Percentiles rank a stretch among this genome's conserved stretches.
Conservation (phyloP, 345 rosid genomes). For the Raphanus raphanistrum region DNA sequence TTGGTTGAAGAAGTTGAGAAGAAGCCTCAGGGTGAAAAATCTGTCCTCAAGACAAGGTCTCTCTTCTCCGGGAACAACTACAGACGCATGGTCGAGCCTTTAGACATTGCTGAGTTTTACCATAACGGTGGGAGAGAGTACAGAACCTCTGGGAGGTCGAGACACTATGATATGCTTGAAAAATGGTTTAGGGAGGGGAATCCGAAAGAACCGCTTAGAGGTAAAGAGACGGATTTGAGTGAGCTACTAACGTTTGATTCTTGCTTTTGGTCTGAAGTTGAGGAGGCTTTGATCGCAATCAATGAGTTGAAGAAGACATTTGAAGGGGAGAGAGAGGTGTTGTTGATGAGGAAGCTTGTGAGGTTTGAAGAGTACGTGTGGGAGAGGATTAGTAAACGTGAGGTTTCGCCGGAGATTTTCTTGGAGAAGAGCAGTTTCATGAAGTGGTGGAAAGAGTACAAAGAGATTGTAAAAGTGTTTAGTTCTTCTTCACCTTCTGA, state of each 20-base stretch:
- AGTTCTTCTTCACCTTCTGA: conserved; percentile 9
- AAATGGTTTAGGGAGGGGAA: conserved; percentile 40
- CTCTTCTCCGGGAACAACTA: conserved; percentile 53
- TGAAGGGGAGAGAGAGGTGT: conserved; percentile 5
- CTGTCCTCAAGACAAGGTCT: conserved; percentile 35
- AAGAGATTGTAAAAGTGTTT: conserved; percentile 30
- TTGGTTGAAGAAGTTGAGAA: conserved; percentile 51
- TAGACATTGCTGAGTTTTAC: conserved; percentile 73
- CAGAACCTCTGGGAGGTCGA: conserved; percentile 31
- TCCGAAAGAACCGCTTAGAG: background rate
- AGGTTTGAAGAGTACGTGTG: conserved; percentile 49
- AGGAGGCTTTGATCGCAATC: conserved; percentile 54
- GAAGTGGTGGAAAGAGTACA: conserved; percentile 66
- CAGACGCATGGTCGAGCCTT: conserved; percentile 74
- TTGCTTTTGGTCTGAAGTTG: conserved; percentile 84
- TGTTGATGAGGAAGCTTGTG: conserved; percentile 8
- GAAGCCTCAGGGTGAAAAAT: conserved; percentile 51
- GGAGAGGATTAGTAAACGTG: conserved; percentile 43
- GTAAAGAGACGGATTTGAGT: conserved; percentile 34
- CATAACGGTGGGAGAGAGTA: conserved; percentile 35
- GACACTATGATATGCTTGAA: conserved; percentile 52
- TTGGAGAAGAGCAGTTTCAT: conserved; percentile 56
- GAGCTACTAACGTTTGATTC: conserved; percentile 55
- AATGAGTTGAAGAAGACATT: background rate
- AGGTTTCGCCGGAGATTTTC: conserved; percentile 71